Evolutionary conservation across 371 early-diverging fungal genomes (phyloP), one percentile per base, ranked within the genome.

Genomic region (Syncephalastrum contaminatum): DNA sequence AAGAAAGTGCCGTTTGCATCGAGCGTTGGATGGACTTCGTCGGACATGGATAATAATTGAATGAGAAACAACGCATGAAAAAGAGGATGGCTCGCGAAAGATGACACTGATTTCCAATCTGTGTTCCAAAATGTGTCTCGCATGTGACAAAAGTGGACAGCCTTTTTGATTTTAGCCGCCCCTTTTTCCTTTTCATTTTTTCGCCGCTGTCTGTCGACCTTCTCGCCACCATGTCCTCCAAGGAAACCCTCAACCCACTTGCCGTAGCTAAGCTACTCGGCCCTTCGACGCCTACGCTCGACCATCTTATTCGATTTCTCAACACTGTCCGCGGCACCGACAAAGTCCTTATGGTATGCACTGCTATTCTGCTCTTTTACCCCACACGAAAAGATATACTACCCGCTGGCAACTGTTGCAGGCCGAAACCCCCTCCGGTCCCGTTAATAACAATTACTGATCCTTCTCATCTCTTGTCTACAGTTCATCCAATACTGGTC

Each of bases 401-500:
- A 10, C 2, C 36, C 36, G 36, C 36, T 8, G 12, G 0, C 36
- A 10, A 10, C 8, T 30, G 36, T 8, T 30, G 36, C 36, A 47
- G 6, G 40, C 6, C 51, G 19, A 53, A 20, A 4, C 42, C 14
- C 19, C 41, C 48, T 18, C 20, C 21, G 4, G 43, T 2, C 6
- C 45, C 10, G 45, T 24, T 36, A 20, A 46, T 13, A 4, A 44
- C 8, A 14, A 6, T 18, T 16, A 45, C 21, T 45, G 22, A 25
- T 46, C n/a, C 19, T 43, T 42, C 14, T 4, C 21, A 7, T 44
- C 54, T 52, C 4, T 6, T 4, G 36, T 30, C 42, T 18, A 20
- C 75, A 95, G 95, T 82, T 93, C 25, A 80, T 92, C 47, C 93
- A 93, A 82, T 97, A 95, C 73, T 82, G 85, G 70, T 88, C 94